phyloP scores from a whole-genome alignment of 192 early-diverging fungal species.

The Coemansia sp. region DNA sequence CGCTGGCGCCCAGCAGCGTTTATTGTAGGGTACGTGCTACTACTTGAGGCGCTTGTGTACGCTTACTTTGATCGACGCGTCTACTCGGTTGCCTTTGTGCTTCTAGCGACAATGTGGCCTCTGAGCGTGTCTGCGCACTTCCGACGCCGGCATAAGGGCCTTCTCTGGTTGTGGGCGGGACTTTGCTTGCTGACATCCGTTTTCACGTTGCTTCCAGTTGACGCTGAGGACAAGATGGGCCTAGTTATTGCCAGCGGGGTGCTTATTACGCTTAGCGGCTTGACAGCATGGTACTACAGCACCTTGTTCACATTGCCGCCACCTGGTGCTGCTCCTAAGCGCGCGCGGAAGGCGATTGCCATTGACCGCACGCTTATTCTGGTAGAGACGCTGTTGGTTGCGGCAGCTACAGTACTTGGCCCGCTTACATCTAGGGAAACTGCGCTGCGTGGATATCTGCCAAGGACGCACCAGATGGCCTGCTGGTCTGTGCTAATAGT shows the following conservation, averaged over 20 bases:
- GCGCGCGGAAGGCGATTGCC: constrained; percentile 30
- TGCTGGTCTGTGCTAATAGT: constrained; percentile 50
- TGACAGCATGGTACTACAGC: constrained; percentile 48
- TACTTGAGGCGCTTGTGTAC: constrained; percentile 79
- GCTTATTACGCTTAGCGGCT: constrained; percentile 40
- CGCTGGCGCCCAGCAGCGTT: constrained; percentile 49
- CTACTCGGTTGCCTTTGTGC: constrained; percentile 58
- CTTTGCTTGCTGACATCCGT: constrained; percentile 71
- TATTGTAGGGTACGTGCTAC: constrained; percentile 59
- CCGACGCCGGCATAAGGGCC: constrained; percentile 47
- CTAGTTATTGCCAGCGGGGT: constrained; percentile 59
- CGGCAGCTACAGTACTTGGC: constrained; percentile 40
- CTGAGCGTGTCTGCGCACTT: constrained; percentile 56
- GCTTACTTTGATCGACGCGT: constrained; percentile 80
- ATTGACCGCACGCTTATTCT: constrained; percentile 35
- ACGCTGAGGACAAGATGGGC: constrained; percentile 70
- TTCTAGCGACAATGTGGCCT: constrained; percentile 68
- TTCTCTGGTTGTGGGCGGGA: constrained; percentile 66
- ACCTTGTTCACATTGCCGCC: constrained; percentile 37
- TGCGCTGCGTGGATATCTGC: constrained; percentile 36
- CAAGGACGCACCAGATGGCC: constrained; percentile 33
- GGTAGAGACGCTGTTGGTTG: constrained; percentile 44
- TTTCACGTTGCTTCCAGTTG: constrained; percentile 88
- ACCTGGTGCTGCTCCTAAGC: constrained; percentile 17
- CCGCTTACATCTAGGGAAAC: constrained; percentile 41